Conservation (phyloP, 495 filamentous ascomycete genomes). For the Penicillium paradoxum region DNA sequence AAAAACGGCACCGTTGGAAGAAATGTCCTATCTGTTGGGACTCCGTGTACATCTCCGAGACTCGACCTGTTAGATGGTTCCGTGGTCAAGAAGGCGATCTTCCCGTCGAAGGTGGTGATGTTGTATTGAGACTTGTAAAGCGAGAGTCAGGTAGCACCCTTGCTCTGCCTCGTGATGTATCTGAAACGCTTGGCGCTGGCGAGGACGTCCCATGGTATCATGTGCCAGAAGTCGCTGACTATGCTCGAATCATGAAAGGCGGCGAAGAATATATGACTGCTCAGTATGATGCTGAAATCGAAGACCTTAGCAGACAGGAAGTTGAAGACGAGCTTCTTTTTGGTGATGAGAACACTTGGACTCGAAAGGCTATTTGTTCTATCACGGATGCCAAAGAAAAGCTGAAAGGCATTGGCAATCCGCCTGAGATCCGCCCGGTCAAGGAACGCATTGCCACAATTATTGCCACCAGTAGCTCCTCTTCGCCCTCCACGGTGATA, state of each 20-base stretch:
- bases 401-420: constrained; percentile 64
- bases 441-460: constrained; percentile 43
- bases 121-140: constrained; percentile 79
- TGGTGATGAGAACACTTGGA: constrained; percentile 90
- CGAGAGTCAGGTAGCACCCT: constrained; percentile 74
- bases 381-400: constrained; percentile 71
- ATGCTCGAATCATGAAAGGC: constrained; percentile 93
- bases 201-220: constrained; percentile 92
- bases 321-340: constrained; percentile 89
- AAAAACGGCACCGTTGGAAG: constrained; percentile 78
- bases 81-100: constrained; percentile 77
- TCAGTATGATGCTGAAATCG: constrained; percentile 74
- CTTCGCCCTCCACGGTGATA: constrained; percentile 11
- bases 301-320: constrained; percentile 67
- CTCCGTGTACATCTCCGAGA: constrained; percentile 78
- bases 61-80: constrained; percentile 88
- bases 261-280: constrained; percentile 79
- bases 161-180: constrained; percentile 79
- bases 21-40: constrained; percentile 98
- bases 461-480: constrained; percentile 39
- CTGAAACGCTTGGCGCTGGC: constrained; percentile 57
- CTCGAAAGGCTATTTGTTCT: constrained; percentile 68
- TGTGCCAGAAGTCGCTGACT: constrained; percentile 89
- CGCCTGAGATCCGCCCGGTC: constrained; percentile 47
- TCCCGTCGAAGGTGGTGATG: constrained; percentile 79